Percentiles rank a stretch among this genome's conserved stretches.
Conservation (phyloP, 1,139 yeast species). For the Saccharomycopsis hybrid region DNA sequence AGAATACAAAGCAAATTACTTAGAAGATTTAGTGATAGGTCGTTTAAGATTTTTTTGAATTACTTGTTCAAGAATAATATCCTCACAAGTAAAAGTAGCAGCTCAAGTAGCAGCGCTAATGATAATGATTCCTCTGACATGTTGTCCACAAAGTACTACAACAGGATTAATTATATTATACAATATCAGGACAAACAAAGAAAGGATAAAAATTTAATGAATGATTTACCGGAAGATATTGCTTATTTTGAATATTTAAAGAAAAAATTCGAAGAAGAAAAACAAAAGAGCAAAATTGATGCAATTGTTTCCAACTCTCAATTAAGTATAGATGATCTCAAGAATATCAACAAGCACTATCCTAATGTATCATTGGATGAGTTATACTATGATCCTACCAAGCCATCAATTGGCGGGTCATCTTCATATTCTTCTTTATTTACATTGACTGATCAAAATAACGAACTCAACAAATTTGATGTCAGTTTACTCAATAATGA, state of each 20-base stretch:
- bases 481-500: conserved; percentile 48
- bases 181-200: conserved; percentile 19
- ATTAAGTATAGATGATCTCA: conserved; percentile 6
- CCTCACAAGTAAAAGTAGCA: conserved; percentile 1
- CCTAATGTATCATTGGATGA: conserved; percentile 23
- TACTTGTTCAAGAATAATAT: conserved; percentile 25
- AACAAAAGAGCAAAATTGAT: background rate
- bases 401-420: background rate
- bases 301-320: background rate
- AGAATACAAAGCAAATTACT: conserved; percentile 35
- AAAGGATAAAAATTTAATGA: conserved; percentile 14
- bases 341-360: conserved; percentile 9
- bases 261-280: conserved; percentile 2
- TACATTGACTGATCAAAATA: conserved; percentile 3
- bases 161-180: conserved; percentile 9
- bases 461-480: conserved; percentile 57
- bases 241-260: conserved; percentile 4
- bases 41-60: conserved; percentile 40
- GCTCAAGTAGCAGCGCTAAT: background rate
- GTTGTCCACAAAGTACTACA: conserved; percentile 1
- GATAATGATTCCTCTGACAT: conserved; percentile 4
- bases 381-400: conserved; percentile 19
- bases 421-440: conserved; percentile 4
- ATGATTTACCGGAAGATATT: conserved; percentile 15
- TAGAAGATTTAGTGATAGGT: conserved; percentile 43